These are phyloP conservation scores for Diaporthe citrichinensis DNA, from an alignment of 2,329 filamentous ascomycete species.

Conservation along the genomic window DNA sequence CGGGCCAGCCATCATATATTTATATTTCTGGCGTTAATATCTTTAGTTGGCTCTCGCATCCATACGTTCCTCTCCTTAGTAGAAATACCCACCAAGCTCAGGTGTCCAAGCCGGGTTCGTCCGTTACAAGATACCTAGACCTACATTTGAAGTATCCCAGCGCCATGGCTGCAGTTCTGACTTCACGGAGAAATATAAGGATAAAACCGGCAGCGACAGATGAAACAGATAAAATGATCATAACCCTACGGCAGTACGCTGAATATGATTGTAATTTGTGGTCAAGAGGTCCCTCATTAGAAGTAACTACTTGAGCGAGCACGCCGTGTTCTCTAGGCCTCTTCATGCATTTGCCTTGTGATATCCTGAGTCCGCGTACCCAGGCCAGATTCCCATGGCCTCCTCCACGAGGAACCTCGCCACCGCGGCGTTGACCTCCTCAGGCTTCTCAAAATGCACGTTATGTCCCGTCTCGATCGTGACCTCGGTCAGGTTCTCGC, in stretches of 20 bases:
- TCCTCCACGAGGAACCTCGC: slow-evolving; percentile 38
- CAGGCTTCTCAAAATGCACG: slow-evolving; percentile 49
- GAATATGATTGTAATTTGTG: not conserved
- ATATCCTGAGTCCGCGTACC: not conserved
- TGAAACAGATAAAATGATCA: not conserved
- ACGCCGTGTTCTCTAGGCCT: not conserved
- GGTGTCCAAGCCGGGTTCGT: too few relatives aligned
- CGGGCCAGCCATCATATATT: too few relatives aligned
- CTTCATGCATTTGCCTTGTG: not conserved
- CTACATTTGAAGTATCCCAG: too few relatives aligned
- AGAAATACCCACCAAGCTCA: too few relatives aligned
- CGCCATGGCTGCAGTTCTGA: too few relatives aligned
- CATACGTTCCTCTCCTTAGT: too few relatives aligned
- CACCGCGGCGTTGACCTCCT: slow-evolving; percentile 47
- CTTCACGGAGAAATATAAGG: not conserved
- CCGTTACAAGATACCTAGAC: too few relatives aligned
- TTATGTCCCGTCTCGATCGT: slow-evolving; percentile 53
- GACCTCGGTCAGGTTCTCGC: slow-evolving; percentile 55
- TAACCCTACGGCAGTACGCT: not conserved
- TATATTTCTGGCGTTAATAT: too few relatives aligned
- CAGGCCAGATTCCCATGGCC: not conserved
- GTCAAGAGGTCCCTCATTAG: not conserved
- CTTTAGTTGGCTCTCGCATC: too few relatives aligned
- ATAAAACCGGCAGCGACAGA: not conserved
- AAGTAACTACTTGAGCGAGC: not conserved